Evolutionary conservation across 108 stramenopile species (phyloP), one percentile per base, ranked within the genome.

Genomic region (Pseudonitzschia delicatissima): DNA sequence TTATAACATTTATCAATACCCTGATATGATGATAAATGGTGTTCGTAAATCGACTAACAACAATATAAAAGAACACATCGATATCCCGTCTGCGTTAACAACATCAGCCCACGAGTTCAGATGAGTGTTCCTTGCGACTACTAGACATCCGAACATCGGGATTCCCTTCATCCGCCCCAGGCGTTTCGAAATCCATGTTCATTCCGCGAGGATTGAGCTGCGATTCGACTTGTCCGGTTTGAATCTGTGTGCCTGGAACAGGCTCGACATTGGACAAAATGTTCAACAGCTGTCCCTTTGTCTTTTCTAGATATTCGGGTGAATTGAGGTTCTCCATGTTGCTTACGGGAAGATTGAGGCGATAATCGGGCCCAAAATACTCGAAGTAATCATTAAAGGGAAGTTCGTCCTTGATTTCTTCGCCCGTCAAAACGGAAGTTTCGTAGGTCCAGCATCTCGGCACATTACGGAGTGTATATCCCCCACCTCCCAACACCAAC

Each of bases 351-450:
- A 99, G 73, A 71, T 99, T 97, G 50, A 99, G 80, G 44, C 91
- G 79, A 77, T 98, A 98, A 68, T 99, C 99, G 3, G 99, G 99
- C 28, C 96, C 96, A 78, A 91, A 99, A 82, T 98, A 99, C 80
- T 98, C 97, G 70, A 96, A 98, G 80, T 99, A 99, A 68, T 98
- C 97, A 69, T 98, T 98, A 78, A 93, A 97, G 37, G 99, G 98
- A 27, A 99, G 74, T 59, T 87, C 88, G 77, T 97, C 92, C 78
- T 93, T 88, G 52, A 96, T 76, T 15, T 76, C 65, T 32, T 89
- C 85, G 25, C 91, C 96, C 33, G 96, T 80, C 64, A 98, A 72
- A 5, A 98, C 92, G 6, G 88, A 74, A 7, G 98, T 98, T 76
- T 98, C 98, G 78, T 98, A 97, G 11, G 97, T 96, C 99, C 98